Evolutionary conservation across 805 yeast species (phyloP).

Genomic region (Gaillardinia entomophila): DNA sequence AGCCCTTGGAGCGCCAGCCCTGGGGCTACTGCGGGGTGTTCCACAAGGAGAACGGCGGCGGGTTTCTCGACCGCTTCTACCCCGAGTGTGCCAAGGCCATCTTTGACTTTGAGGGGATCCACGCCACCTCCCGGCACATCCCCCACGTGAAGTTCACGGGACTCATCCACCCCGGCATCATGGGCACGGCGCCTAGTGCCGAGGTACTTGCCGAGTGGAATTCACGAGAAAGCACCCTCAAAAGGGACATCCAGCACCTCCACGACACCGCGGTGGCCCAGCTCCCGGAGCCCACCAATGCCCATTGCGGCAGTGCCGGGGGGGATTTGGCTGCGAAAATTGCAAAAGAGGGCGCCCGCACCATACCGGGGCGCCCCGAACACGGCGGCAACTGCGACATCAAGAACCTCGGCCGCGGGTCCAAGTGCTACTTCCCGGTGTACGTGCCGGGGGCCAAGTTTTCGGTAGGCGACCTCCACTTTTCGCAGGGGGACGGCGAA

Average conservation of each 20-base stretch:
- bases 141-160: conserved; percentile 48
- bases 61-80: conserved; percentile 42
- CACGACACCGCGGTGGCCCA: conserved; percentile 35
- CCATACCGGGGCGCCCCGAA: conserved; percentile 50
- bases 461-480: conserved; percentile 45
- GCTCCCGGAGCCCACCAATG: conserved; percentile 29
- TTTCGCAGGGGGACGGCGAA: conserved; percentile 51
- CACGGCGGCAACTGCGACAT: conserved; percentile 52
- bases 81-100: conserved; percentile 50
- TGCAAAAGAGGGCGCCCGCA: conserved; percentile 43
- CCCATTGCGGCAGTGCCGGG: conserved; percentile 37
- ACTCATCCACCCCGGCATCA: conserved; percentile 45
- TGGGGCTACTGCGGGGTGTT: conserved; percentile 52
- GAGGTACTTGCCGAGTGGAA: conserved; percentile 42
- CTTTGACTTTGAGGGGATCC: conserved; percentile 47
- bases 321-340: conserved; percentile 20
- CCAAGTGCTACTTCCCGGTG: conserved; percentile 44
- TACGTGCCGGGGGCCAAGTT: conserved; percentile 43
- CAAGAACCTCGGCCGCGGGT: conserved; percentile 44
- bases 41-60: conserved; percentile 46
- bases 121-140: conserved; percentile 44
- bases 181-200: conserved; percentile 46
- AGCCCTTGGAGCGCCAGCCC: conserved; percentile 46
- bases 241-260: conserved; percentile 22
- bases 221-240: conserved; percentile 33